phyloP scores from a whole-genome alignment of 176 grass and related monocot species.

The Alloteropsis semialata region DNA sequence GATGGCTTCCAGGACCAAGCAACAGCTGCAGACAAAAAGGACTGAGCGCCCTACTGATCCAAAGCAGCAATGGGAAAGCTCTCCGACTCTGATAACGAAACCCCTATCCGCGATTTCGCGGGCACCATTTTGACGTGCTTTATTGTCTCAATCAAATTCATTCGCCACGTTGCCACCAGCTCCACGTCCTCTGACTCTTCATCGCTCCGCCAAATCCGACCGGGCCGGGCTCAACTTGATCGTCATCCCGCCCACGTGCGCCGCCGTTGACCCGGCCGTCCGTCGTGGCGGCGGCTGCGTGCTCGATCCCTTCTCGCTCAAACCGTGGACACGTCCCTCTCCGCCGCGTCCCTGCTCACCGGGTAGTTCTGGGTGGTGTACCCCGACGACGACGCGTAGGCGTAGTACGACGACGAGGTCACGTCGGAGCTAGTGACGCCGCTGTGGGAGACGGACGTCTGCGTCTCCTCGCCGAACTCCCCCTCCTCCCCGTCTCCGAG shows the following conservation, averaged over 20 bases:
- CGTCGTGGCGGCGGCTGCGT: neutral
- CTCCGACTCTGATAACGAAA: neutral
- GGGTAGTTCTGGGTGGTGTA: conserved; percentile 38
- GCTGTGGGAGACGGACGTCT: neutral
- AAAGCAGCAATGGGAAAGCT: neutral
- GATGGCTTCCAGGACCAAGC: neutral
- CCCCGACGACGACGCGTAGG: conserved; percentile 46
- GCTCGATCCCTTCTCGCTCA: neutral
- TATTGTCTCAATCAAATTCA: neutral
- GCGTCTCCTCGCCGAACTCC: neutral
- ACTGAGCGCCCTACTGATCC: neutral
- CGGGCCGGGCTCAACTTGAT: neutral
- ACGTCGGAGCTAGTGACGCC: conserved; percentile 7
- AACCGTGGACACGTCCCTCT: conserved; percentile 21
- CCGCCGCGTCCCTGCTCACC: conserved; percentile 35
- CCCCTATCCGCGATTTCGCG: neutral
- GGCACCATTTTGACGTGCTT: neutral
- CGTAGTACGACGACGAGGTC: conserved; percentile 49
- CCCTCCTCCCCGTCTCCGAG: conserved; percentile 6
- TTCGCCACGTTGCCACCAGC: neutral
- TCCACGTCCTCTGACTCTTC: neutral
- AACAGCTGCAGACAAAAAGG: neutral
- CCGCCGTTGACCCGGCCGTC: conserved; percentile 15
- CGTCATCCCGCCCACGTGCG: neutral
- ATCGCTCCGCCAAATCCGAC: neutral